Evolutionary conservation across 1,139 yeast genomes (phyloP).

Genomic region (Yamadazyma songkhlaensis): DNA sequence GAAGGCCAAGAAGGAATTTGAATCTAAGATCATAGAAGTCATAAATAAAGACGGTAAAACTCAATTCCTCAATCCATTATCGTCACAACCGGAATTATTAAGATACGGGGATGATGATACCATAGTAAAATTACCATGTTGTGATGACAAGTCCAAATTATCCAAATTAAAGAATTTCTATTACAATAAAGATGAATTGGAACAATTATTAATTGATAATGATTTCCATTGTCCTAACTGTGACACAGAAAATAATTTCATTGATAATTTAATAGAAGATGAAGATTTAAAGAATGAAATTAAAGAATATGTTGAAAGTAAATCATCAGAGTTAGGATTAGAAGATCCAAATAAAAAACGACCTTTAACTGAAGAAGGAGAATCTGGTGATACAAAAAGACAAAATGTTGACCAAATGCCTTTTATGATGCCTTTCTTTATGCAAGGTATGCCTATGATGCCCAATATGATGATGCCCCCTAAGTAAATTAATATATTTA

Average conservation of each 20-base stretch:
- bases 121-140: constrained; percentile 80
- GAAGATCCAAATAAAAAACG: constrained; percentile 35
- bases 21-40: constrained; percentile 29
- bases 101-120: constrained; percentile 31
- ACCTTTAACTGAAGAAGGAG: constrained; percentile 20
- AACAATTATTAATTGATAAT: constrained; percentile 69
- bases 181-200: constrained; percentile 49
- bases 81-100: constrained; percentile 62
- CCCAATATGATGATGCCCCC: constrained; percentile 15
- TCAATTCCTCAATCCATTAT: constrained; percentile 55
- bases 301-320: constrained; percentile 47
- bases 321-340: constrained; percentile 38
- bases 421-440: constrained; percentile 16
- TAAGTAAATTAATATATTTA: no score
- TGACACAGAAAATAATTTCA: constrained; percentile 64
- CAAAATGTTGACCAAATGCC: constrained; percentile 18
- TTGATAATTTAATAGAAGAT: constrained; percentile 69
- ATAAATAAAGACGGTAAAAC: constrained; percentile 42
- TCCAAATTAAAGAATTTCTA: constrained; percentile 44
- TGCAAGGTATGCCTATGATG: constrained; percentile 18
- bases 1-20: constrained; percentile 46
- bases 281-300: constrained; percentile 55
- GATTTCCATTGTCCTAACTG: constrained; percentile 94
- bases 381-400: constrained; percentile 25
- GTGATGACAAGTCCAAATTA: constrained; percentile 55